A percentile compares a stretch with the other conserved stretches of the same genome.
Conservation (phyloP, 2,329 filamentous ascomycete genomes). For the Diplodia mutila region DNA sequence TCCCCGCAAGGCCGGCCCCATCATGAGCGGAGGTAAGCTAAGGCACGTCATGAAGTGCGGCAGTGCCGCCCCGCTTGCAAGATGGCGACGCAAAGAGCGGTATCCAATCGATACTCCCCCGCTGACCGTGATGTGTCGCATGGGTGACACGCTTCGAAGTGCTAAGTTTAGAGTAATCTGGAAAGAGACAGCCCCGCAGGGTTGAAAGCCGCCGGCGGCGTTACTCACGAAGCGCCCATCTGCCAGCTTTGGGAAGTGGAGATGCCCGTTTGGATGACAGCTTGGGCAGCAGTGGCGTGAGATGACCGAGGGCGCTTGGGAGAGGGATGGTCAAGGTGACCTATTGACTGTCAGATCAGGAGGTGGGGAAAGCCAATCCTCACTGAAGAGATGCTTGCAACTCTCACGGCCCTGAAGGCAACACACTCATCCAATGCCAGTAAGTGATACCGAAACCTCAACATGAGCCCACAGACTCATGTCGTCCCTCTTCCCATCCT, state of each 20-base stretch:
- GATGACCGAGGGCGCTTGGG: not conserved
- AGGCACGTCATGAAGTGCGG: conserved; percentile 5
- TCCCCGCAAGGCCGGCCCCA: conserved; percentile 11
- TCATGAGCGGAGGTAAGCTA: conserved; percentile 2
- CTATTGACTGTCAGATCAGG: not conserved
- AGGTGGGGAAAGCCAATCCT: not conserved
- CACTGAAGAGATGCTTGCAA: not conserved
- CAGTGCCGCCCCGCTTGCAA: not conserved
- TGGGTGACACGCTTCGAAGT: not conserved
- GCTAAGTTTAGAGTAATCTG: not conserved
- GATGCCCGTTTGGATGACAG: no score
- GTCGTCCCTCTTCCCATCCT: not conserved
- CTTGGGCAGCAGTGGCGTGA: conserved; percentile 8
- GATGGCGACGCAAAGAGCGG: not conserved
- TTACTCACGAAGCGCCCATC: not conserved
- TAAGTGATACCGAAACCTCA: not conserved
- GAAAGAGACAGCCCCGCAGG: conserved; percentile 3
- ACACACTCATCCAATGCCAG: not conserved
- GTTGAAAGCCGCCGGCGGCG: not conserved
- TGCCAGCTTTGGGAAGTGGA: not conserved
- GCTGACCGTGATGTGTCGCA: not conserved
- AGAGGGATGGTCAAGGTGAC: not conserved
- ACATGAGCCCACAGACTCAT: not conserved
- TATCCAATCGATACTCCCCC: conserved; percentile 1
- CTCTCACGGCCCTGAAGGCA: not conserved